These are phyloP conservation scores for Cercis canadensis DNA, from an alignment of 306 rosid species.

Conservation along the genomic window DNA sequence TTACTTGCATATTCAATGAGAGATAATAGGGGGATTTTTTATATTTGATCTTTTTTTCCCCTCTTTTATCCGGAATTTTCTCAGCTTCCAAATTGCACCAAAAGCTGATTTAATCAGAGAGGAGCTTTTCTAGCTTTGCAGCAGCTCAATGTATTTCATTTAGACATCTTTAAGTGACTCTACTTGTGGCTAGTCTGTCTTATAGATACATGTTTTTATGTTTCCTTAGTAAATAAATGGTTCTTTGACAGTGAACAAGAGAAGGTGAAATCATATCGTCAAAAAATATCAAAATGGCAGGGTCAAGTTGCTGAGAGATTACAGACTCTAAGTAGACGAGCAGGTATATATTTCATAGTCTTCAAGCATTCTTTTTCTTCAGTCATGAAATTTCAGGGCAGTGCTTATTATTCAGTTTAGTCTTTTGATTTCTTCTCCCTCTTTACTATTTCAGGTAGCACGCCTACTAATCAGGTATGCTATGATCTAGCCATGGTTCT, in stretches of 20 bases:
- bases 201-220: not conserved
- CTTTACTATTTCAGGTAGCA: conserved; percentile 64
- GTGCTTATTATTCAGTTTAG: conserved; percentile 31
- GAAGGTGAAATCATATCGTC: conserved; percentile 85
- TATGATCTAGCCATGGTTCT: conserved; percentile 40
- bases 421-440: conserved; percentile 18
- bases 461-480: conserved; percentile 67
- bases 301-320: conserved; percentile 88
- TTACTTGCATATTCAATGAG: not conserved
- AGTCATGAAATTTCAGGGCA: not conserved
- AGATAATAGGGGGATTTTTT: not conserved
- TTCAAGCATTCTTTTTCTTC: conserved; percentile 22
- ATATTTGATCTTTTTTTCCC: conserved; percentile 6
- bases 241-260: conserved; percentile 71
- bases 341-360: conserved; percentile 61
- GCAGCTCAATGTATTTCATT: conserved; percentile 13
- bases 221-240: conserved; percentile 31
- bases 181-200: not conserved
- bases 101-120: conserved; percentile 18
- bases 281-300: conserved; percentile 91
- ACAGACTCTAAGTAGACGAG: conserved; percentile 66
- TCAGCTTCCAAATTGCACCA: conserved; percentile 23
- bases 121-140: conserved; percentile 20
- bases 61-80: not conserved
- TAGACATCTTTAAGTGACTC: conserved; percentile 8